phyloP scores from a whole-genome alignment of 1,284 basidiomycete species.

The Sanghuangporus sanghuang region DNA sequence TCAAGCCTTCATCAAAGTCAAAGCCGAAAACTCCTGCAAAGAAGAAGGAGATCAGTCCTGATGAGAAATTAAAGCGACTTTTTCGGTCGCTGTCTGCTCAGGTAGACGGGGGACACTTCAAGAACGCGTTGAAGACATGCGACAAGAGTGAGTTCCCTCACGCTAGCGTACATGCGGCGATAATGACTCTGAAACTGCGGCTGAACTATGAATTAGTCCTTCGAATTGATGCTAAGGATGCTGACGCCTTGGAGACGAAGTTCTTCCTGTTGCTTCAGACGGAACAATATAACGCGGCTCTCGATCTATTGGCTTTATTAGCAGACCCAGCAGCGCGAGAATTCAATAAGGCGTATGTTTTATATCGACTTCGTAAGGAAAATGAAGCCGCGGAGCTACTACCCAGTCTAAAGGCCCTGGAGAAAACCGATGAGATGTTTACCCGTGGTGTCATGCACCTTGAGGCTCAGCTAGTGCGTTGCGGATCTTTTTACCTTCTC shows the following conservation, averaged over 20 bases:
- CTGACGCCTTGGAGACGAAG: conserved; percentile 73
- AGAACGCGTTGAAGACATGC: conserved; percentile 82
- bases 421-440: conserved; percentile 33
- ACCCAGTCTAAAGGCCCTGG: conserved; percentile 39
- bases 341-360: conserved; percentile 76
- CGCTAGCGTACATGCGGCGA: not conserved
- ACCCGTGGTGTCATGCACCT: conserved; percentile 71
- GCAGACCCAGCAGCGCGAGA: conserved; percentile 31
- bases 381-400: conserved; percentile 57
- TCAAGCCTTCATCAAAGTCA: not conserved
- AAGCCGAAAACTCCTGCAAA: conserved; percentile 13
- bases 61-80: conserved; percentile 63
- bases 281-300: conserved; percentile 64
- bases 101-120: conserved; percentile 77
- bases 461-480: conserved; percentile 76
- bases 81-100: conserved; percentile 80
- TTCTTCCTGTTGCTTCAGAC: conserved; percentile 81
- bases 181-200: not conserved
- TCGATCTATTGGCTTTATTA: conserved; percentile 37
- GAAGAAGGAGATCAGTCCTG: conserved; percentile 48
- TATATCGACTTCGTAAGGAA: conserved; percentile 76
- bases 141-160: conserved; percentile 65
- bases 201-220: conserved; percentile 48
- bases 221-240: conserved; percentile 58
- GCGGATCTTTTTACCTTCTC: conserved; percentile 1